Conservation (phyloP, 257 asterid genomes). For the Nicotiana sylvestris region DNA sequence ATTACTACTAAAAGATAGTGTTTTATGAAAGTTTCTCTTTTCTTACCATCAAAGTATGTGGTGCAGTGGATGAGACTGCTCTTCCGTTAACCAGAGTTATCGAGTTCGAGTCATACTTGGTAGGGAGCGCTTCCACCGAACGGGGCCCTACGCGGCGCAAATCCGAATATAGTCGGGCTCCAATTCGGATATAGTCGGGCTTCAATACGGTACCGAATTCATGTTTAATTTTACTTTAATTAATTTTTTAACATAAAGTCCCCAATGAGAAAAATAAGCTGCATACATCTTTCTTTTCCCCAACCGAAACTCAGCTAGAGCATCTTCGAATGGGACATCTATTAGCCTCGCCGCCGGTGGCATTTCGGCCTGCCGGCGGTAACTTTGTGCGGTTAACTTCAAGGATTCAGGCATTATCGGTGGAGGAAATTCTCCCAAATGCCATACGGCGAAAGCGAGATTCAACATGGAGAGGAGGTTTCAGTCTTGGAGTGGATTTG, state of each 20-base stretch:
- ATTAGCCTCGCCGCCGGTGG: neutral
- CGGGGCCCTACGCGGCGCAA: no score
- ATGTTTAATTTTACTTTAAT: neutral
- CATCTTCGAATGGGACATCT: neutral
- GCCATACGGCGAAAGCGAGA: conserved; percentile 54
- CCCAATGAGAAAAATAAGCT: neutral
- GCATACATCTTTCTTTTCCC: neutral
- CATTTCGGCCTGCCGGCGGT: neutral
- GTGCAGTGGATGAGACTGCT: no score
- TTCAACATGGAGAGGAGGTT: conserved; percentile 78
- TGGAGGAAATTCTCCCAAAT: conserved; percentile 68
- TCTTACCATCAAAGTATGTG: no score
- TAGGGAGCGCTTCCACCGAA: no score
- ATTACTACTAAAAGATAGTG: no score
- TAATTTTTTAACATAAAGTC: no score
- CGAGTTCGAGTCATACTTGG: no score
- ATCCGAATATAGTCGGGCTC: no score
- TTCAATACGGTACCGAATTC: no score
- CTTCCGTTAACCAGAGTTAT: no score
- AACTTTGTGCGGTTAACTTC: neutral
- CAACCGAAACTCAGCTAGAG: neutral
- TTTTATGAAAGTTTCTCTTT: no score
- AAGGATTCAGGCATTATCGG: conserved; percentile 18
- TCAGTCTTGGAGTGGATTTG: conserved; percentile 85
- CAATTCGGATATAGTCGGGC: no score